Conservation (phyloP, 371 early-diverging fungal genomes). For the Homolaphlyctis polyrhiza region DNA sequence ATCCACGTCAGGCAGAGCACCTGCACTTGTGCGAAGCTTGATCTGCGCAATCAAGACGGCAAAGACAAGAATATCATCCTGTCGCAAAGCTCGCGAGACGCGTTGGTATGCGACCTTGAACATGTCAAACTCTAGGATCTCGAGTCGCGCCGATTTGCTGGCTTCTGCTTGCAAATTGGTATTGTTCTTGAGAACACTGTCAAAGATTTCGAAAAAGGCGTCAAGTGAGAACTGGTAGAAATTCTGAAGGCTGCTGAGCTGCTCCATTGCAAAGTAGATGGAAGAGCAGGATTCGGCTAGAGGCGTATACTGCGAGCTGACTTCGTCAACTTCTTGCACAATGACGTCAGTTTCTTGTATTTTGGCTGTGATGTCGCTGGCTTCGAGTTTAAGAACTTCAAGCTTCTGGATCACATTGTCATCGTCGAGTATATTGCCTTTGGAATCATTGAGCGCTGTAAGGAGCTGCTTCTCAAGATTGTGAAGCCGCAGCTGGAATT, state of each 20-base stretch:
- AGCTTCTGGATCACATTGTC: conserved; percentile 90
- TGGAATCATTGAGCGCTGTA: conserved; percentile 87
- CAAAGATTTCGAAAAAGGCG: conserved; percentile 93
- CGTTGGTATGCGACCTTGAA: conserved; percentile 80
- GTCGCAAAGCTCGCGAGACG: conserved; percentile 77
- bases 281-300: conserved; percentile 88
- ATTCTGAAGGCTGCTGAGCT: conserved; percentile 79
- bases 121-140: conserved; percentile 73
- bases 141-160: conserved; percentile 70
- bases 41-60: conserved; percentile 85
- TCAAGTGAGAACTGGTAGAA: conserved; percentile 98
- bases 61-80: conserved; percentile 89
- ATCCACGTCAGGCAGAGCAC: conserved; percentile 65
- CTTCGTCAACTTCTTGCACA: conserved; percentile 92
- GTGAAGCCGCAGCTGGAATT: conserved; percentile 88
- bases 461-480: conserved; percentile 91
- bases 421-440: conserved; percentile 96
- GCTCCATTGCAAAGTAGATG: conserved; percentile 95
- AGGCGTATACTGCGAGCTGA: conserved; percentile 85
- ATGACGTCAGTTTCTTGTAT: conserved; percentile 91
- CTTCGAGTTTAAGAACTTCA: conserved; percentile 92
- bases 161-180: conserved; percentile 59
- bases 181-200: conserved; percentile 77
- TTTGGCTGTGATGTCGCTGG: conserved; percentile 88
- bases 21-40: conserved; percentile 58